These are phyloP conservation scores for Entomophthora muscae DNA, from an alignment of 371 early-diverging fungal genomes.

Conservation along the genomic window DNA sequence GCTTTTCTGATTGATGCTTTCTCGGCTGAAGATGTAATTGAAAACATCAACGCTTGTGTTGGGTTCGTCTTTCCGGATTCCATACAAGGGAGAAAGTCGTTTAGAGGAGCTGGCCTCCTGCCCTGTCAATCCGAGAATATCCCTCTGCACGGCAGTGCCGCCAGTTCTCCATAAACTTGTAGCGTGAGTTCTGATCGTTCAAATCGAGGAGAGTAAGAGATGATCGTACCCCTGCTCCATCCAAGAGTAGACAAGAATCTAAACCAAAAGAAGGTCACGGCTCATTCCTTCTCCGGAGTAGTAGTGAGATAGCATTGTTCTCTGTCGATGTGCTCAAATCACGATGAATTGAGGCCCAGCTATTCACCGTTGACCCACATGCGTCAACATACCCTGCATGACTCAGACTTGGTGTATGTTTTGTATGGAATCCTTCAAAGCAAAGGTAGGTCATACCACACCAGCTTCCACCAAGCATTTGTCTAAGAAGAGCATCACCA, in stretches of 20 bases:
- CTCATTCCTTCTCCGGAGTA: background rate
- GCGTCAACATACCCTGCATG: background rate
- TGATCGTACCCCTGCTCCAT: background rate
- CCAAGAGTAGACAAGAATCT: background rate
- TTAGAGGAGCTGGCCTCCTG: background rate
- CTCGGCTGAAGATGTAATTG: background rate
- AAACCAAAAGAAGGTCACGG: background rate
- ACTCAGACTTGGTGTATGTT: background rate
- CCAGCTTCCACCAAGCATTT: background rate
- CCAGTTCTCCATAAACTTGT: background rate
- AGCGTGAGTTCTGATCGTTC: background rate
- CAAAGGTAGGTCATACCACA: background rate
- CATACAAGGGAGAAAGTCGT: background rate
- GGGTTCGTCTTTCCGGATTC: background rate
- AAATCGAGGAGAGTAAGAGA: background rate
- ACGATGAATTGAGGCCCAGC: background rate
- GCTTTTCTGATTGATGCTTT: background rate
- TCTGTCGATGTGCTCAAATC: background rate
- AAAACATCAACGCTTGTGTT: background rate
- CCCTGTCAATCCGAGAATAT: background rate
- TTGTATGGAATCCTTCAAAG: background rate
- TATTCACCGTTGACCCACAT: background rate
- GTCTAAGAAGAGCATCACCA: background rate
- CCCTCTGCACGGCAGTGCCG: background rate
- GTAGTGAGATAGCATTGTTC: background rate